Conservation (phyloP, 495 filamentous ascomycete species). For the Aspergillus conjunctus region DNA sequence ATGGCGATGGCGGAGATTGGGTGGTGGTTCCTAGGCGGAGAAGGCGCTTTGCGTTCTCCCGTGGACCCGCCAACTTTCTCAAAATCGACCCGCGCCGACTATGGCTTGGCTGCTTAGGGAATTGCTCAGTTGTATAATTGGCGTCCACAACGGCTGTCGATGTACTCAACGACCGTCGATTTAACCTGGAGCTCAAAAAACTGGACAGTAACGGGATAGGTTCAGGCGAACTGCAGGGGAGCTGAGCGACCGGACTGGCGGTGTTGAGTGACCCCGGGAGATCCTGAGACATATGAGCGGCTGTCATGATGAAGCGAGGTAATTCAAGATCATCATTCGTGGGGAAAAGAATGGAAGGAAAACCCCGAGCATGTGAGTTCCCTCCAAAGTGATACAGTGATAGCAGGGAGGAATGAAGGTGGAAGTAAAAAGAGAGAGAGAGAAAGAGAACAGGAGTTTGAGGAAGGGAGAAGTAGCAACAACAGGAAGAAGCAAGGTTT, state of each 20-base stretch:
- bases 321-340: conserved; percentile 26
- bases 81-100: conserved; percentile 38
- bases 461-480: conserved; percentile 7
- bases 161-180: conserved; percentile 24
- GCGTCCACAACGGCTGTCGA: conserved; percentile 21
- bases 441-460: conserved; percentile 4
- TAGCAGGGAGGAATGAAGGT: neutral
- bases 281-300: conserved; percentile 38
- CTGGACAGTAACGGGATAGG: conserved; percentile 30
- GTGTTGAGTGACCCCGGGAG: conserved; percentile 31
- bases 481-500: conserved; percentile 7
- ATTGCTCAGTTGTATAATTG: conserved; percentile 30
- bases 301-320: conserved; percentile 33
- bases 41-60: conserved; percentile 54
- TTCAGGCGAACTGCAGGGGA: conserved; percentile 25
- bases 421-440: conserved; percentile 2
- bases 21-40: conserved; percentile 46
- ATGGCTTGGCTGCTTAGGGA: conserved; percentile 28
- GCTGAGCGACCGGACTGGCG: conserved; percentile 25
- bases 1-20: conserved; percentile 31
- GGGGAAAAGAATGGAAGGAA: neutral
- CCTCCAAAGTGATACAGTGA: conserved; percentile 3
- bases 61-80: conserved; percentile 50
- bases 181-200: conserved; percentile 31
- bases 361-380: conserved; percentile 3